Base-by-base conservation (phyloP, 805 yeast genomes). In the Teunomyces pallodes region DNA sequence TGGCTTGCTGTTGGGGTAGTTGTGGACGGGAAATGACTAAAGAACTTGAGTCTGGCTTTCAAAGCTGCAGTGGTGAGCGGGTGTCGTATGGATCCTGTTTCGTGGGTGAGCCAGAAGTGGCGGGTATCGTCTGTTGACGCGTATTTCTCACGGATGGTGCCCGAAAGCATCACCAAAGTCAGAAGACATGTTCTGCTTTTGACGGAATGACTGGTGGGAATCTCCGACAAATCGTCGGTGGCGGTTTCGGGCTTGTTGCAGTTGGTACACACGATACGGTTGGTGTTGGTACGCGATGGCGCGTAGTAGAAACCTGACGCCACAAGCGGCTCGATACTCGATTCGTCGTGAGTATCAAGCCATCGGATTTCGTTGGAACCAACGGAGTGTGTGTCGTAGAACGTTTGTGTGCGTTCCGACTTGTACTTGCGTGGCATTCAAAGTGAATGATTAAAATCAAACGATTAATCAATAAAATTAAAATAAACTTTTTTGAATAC, bases 281-380 rank as follows among this genome's bases (percentile, higher is more conserved):
- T 84, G 3, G 58, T 64, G 40, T 72, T 65, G 29, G 67, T 64
- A 45, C 72, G 67, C 9, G 71, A 67, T 29, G 83, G 90, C 42
- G 76, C 74, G 61, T 68, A 86, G 64, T 69, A 80, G 67, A 86
- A 81, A 0, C 92, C 91, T 14, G 80, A 74, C 43, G 69, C 69
- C 1, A 84, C 84, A 69, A 84, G 64, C 0, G 55, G 60, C 5
- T 67, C 60, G n/a, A 64, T 57, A 6, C 48, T 41, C 31, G 54
- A 54, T 5, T 36, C 36, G 5, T 47, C 44, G 24, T 40, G 36
- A 13, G 17, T 10, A 24, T 60, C 54, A 2, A 59, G 45, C 75
- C 74, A 69, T 43, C 56, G 47, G 14, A 52, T 46, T 32, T 24
- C 27, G 9, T 17, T 30, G 13, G 43, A 3, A 24, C 43, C 43